Conservation (phyloP, 2,329 filamentous ascomycete species). For the Juglanconis juglandina region DNA sequence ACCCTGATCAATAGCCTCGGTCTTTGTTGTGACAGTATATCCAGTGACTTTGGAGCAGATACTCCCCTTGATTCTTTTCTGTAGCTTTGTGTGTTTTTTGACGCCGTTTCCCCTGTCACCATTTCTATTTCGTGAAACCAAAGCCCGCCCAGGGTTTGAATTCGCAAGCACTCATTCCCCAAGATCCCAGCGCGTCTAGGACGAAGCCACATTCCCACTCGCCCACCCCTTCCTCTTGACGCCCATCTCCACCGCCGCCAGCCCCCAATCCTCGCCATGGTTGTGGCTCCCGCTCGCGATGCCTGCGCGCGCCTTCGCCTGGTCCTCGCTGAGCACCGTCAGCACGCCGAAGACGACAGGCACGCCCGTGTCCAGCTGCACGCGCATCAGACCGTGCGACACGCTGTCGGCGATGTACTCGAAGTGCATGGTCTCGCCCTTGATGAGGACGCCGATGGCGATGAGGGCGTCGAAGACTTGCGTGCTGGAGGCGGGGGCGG, state of each 20-base stretch:
- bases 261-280: constrained; percentile 95
- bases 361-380: constrained; percentile 83
- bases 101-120: background rate
- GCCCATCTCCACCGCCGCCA: constrained; percentile 89
- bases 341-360: constrained; percentile 90
- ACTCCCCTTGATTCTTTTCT: background rate
- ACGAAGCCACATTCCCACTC: constrained; percentile 58
- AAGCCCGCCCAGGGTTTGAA: background rate
- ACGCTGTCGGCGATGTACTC: constrained; percentile 96
- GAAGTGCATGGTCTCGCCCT: constrained; percentile 99
- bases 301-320: constrained; percentile 81
- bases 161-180: background rate
- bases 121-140: background rate
- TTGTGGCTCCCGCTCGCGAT: constrained; percentile 71
- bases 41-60: background rate
- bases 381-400: constrained; percentile 87
- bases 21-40: background rate
- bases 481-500: constrained; percentile 38
- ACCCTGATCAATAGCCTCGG: background rate
- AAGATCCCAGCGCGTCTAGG: background rate
- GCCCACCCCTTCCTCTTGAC: constrained; percentile 83
- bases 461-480: constrained; percentile 88
- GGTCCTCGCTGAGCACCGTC: constrained; percentile 83
- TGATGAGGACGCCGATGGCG: constrained; percentile 93
- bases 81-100: background rate